phyloP scores from a whole-genome alignment of 1,139 yeast species.

The Yamadazyma diddensiae region DNA sequence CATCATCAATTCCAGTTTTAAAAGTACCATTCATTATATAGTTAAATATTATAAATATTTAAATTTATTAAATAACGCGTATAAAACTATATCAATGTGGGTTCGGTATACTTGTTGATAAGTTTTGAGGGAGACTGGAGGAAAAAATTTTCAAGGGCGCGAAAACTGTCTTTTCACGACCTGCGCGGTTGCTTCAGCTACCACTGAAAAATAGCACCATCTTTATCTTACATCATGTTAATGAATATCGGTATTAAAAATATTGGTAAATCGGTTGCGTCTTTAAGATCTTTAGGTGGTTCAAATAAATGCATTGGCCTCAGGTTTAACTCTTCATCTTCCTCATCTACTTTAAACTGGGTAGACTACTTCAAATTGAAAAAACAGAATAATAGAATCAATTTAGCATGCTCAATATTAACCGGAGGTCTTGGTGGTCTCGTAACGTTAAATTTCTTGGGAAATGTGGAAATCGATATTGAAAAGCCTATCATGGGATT shows the following conservation, averaged over 20 bases:
- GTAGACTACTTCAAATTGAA: slow-evolving; percentile 72
- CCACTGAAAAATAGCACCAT: background rate
- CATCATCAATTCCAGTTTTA: too few relatives aligned
- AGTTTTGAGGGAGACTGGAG: slow-evolving; percentile 2
- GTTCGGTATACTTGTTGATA: too few relatives aligned
- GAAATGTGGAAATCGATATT: slow-evolving; percentile 79
- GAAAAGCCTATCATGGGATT: slow-evolving; percentile 81
- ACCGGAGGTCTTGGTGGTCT: slow-evolving; percentile 69
- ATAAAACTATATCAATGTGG: too few relatives aligned
- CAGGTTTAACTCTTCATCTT: slow-evolving; percentile 2
- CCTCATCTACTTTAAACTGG: slow-evolving; percentile 51
- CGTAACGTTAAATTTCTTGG: slow-evolving; percentile 72
- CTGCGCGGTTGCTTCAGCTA: background rate
- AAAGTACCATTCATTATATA: too few relatives aligned
- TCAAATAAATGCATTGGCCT: background rate
- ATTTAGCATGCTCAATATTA: slow-evolving; percentile 61
- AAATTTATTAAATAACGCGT: background rate
- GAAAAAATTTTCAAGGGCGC: background rate
- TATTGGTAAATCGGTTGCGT: too few relatives aligned
- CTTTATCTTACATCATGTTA: too few relatives aligned
- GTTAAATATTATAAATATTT: too few relatives aligned
- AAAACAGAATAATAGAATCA: slow-evolving; percentile 69
- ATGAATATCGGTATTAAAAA: too few relatives aligned
- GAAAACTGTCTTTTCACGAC: background rate
- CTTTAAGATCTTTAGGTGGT: too few relatives aligned